Conservation (phyloP, 768 basidiomycete genomes). For the Boletus fagicola region DNA sequence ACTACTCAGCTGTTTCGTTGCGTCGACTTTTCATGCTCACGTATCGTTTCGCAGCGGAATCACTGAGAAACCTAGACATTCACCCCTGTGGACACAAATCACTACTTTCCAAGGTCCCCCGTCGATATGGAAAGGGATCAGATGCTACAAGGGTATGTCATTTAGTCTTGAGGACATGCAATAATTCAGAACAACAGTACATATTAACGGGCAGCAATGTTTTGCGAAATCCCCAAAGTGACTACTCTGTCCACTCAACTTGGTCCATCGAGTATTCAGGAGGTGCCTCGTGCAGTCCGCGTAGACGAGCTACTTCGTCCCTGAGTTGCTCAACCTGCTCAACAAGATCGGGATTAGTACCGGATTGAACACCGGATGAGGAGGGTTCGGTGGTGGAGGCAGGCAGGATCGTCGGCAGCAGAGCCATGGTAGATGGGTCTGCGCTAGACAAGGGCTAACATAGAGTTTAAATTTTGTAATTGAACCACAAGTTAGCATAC, state of each 20-base stretch:
- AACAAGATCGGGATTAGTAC: background rate
- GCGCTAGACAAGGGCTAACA: background rate
- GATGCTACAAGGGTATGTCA: background rate
- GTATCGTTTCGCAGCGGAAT: no score
- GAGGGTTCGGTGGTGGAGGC: background rate
- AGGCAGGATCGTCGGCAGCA: background rate
- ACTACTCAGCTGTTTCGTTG: no score
- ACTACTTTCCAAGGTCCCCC: background rate
- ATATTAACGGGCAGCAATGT: no score
- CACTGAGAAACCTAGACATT: no score
- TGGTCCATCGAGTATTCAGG: background rate
- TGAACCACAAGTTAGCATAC: background rate
- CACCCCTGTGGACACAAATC: background rate
- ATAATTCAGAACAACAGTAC: background rate
- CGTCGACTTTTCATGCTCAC: no score
- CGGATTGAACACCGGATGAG: background rate
- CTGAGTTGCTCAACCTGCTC: conserved; percentile 8
- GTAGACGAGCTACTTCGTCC: conserved; percentile 13
- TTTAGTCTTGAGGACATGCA: background rate
- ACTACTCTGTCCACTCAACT: background rate
- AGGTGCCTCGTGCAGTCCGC: background rate
- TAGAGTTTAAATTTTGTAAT: background rate
- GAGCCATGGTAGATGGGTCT: no score
- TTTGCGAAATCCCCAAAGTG: background rate
- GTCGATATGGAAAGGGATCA: background rate